These are phyloP conservation scores for Magnusiomyces clavatus DNA, from an alignment of 1,139 yeast species.

Conservation along the genomic window DNA sequence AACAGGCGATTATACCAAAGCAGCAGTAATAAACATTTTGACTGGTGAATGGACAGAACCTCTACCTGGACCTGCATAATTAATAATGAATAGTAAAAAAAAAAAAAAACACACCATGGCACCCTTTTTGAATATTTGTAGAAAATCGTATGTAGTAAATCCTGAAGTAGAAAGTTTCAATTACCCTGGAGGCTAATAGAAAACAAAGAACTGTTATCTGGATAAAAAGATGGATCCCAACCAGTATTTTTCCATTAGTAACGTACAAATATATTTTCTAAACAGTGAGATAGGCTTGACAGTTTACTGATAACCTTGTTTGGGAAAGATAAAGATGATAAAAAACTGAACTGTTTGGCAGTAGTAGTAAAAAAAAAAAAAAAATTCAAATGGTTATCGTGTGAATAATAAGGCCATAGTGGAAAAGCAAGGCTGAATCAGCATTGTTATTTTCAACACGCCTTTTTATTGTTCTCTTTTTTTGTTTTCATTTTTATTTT, in stretches of 20 bases:
- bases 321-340: neutral
- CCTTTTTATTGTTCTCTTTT: neutral
- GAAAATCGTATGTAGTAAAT: too few species aligned
- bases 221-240: too few species aligned
- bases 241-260: too few species aligned
- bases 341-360: neutral
- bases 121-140: neutral
- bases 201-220: too few species aligned
- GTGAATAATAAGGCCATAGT: too few species aligned
- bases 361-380: neutral
- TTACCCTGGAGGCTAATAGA: too few species aligned
- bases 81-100: neutral
- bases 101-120: too few species aligned
- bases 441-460: too few species aligned
- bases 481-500: neutral
- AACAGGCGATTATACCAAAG: slow-evolving; percentile 25
- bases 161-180: too few species aligned
- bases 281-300: too few species aligned
- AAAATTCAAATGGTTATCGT: neutral
- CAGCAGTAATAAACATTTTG: slow-evolving; percentile 20
- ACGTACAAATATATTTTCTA: too few species aligned
- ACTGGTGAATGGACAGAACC: slow-evolving; percentile 20
- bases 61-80: slow-evolving; percentile 17
- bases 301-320: neutral
- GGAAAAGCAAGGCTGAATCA: too few species aligned